Base-by-base conservation (phyloP, 768 basidiomycete genomes). In the Phylloporus sp. region DNA sequence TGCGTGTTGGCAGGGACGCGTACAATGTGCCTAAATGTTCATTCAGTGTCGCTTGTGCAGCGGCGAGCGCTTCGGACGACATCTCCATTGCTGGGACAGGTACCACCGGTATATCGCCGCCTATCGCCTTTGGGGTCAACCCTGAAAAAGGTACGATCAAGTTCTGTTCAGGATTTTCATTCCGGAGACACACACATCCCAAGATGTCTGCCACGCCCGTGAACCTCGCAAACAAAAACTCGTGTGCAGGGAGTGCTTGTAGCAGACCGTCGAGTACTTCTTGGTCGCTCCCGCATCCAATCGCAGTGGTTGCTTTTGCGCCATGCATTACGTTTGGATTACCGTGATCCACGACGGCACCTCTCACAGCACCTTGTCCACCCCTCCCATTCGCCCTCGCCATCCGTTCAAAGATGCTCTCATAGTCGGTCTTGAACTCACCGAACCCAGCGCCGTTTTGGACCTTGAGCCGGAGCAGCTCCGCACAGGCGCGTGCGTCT, bases 331-430 rank as follows among this genome's bases (percentile, higher is more conserved):
- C 80, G 4, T 74, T 72, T 0, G 91, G 89, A 61, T 89, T 90
- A 9, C 92, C 91, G 56, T 88, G 86, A 61, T 97, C 92, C 43
- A 94, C 84, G 2, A 94, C 85, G 0, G 86, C 89, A 4, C 78
- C 72, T 49, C 75, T 74, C 13, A 85, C 66, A 44, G 72, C 68
- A 48, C 79, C 73, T 45, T 64, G 63, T 3, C 63, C 72, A 3
- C 73, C 76, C 60, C 71, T 57, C 45, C 72, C 65, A 35, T 67
- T 69, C 29, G 81, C 72, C 51, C 91, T 75, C 46, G 75, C 73
- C 76, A 95, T 84, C 26, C 91, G 78, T 66, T 94, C 93, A 60
- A 97, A 93, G 29, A 97, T 88, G 4, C 85, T 82, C 72, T 97
- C 94, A 53, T 78, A 79, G 62, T 95, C 92, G 2, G 80, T 80